Conservation (phyloP, 306 rosid genomes). For the apple (Malus domestica) region ASM211411v1 NC_041795.1:15624501-15625000, state of each 20-base stretch:
- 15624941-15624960: not conserved
- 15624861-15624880: constrained; percentile 58
- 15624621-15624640: constrained; percentile 95
- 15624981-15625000: constrained; percentile 21
- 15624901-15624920: not conserved
- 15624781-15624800: not conserved
- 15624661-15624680: constrained; percentile 85
- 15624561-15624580: not conserved
- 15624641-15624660: constrained; percentile 90
- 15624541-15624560: not conserved
- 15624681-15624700: constrained; percentile 97
- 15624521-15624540: not conserved
- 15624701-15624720: constrained; percentile 87
- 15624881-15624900: not conserved
- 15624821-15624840: constrained; percentile 96
- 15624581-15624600: not conserved
- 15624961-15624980: no score
- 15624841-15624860: constrained; percentile 93
- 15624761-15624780: not conserved
- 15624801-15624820: not conserved
- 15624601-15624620: constrained; percentile 62
- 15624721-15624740: not conserved
- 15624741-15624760: not conserved
- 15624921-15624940: not conserved
- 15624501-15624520: not conserved